Percentiles rank a stretch among this genome's conserved stretches.
Conservation (phyloP, 192 early-diverging fungal genomes). For the Coemansia asiatica region DNA sequence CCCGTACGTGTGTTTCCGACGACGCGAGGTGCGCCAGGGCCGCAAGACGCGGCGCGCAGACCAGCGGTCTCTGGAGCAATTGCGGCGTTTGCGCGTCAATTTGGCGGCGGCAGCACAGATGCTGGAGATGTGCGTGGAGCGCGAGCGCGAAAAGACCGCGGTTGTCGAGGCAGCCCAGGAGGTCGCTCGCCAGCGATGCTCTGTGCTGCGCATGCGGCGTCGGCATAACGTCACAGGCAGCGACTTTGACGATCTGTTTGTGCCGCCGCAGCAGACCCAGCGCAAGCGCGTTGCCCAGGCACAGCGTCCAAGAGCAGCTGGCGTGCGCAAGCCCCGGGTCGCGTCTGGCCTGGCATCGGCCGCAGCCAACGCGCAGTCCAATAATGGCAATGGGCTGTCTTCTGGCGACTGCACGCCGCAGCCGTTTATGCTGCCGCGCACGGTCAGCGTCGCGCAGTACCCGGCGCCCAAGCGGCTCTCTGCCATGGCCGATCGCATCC, state of each 20-base stretch:
- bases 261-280: constrained; percentile 34
- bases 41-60: constrained; percentile 88
- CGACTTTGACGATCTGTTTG: constrained; percentile 41
- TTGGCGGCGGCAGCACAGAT: constrained; percentile 74
- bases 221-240: constrained; percentile 7
- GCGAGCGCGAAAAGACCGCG: constrained; percentile 78
- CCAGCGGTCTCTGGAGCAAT: constrained; percentile 79
- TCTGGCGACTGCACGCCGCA: constrained; percentile 13
- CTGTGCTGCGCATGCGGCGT: constrained; percentile 45
- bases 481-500: constrained; percentile 29
- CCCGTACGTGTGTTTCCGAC: constrained; percentile 96
- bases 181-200: constrained; percentile 20
- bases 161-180: constrained; percentile 69
- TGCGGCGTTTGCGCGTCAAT: constrained; percentile 77
- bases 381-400: constrained; percentile 3
- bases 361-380: constrained; percentile 8
- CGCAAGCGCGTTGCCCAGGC: constrained; percentile 25
- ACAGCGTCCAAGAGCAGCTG: constrained; percentile 23
- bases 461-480: constrained; percentile 16
- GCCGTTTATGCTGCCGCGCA: constrained; percentile 39
- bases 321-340: constrained; percentile 22
- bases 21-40: constrained; percentile 83
- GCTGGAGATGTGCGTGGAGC: constrained; percentile 74
- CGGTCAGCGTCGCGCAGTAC: constrained; percentile 41
- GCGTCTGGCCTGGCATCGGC: constrained; percentile 25